These are phyloP conservation scores for Cordyceps farinosa DNA, from an alignment of 2,329 filamentous ascomycete species.

Conservation along the genomic window DNA sequence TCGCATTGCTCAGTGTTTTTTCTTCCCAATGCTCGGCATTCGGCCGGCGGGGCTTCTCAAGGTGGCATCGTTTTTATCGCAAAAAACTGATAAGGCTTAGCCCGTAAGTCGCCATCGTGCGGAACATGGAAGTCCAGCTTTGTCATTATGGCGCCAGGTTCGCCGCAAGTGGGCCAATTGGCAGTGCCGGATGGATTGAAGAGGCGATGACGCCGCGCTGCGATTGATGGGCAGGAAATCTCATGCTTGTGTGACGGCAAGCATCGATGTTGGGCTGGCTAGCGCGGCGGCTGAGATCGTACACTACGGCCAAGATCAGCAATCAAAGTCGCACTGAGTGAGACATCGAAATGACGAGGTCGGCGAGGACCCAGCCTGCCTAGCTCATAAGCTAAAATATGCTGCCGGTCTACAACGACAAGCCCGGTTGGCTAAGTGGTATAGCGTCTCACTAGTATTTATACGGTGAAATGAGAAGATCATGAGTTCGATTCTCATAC, in stretches of 20 bases:
- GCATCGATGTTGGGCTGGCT: constrained; percentile 3
- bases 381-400: constrained; percentile 5
- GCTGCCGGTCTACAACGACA: neutral
- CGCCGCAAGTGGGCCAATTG: constrained; percentile 2
- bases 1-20: neutral
- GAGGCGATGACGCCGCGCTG: neutral
- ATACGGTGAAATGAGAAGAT: constrained; percentile 29
- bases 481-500: constrained; percentile 34
- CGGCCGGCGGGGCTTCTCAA: constrained; percentile 12
- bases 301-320: neutral
- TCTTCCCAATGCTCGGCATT: neutral
- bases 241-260: neutral
- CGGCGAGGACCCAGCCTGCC: neutral
- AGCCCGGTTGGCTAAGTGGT: constrained; percentile 34
- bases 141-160: constrained; percentile 5
- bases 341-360: too few relatives aligned
- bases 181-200: neutral
- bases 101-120: constrained; percentile 11
- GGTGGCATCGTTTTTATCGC: constrained; percentile 4
- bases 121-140: neutral
- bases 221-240: neutral
- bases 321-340: neutral
- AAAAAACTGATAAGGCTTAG: constrained; percentile 10
- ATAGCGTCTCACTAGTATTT: constrained; percentile 36
- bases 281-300: constrained; percentile 13